phyloP scores from a whole-genome alignment of 192 early-diverging fungal genomes.

The Obelidium mucronatum region DNA sequence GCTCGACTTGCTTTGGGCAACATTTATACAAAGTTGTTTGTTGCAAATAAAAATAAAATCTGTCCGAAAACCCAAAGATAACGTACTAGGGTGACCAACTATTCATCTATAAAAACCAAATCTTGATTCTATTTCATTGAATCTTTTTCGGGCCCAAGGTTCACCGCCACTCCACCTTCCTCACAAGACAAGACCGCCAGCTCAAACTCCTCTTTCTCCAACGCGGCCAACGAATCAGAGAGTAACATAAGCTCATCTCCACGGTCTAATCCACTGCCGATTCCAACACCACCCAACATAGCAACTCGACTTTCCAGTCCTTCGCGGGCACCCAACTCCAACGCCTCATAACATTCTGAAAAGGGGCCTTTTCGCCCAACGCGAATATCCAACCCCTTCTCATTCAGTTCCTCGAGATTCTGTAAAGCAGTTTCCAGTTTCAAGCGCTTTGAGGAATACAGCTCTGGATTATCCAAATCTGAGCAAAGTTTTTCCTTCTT shows the following conservation, averaged over 20 bases:
- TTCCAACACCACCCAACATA: neutral
- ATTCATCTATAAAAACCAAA: too few species aligned
- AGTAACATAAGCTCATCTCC: slow-evolving; percentile 12
- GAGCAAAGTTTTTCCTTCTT: neutral
- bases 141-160: too few species aligned
- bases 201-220: slow-evolving; percentile 4
- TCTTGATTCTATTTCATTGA: too few species aligned
- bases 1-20: slow-evolving; percentile 31
- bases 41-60: too few species aligned
- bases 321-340: slow-evolving; percentile 5
- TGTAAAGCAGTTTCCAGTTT: neutral
- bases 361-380: neutral
- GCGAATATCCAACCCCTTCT: neutral
- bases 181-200: neutral
- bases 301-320: neutral
- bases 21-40: too few species aligned
- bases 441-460: too few species aligned
- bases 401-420: too few species aligned
- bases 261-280: slow-evolving; percentile 24
- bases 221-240: neutral
- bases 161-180: neutral
- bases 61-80: too few species aligned
- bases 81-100: too few species aligned
- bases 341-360: neutral
- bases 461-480: neutral